phyloP scores from a whole-genome alignment of 2,329 filamentous ascomycete species.

The Conoideocrella luteorostrata region DNA sequence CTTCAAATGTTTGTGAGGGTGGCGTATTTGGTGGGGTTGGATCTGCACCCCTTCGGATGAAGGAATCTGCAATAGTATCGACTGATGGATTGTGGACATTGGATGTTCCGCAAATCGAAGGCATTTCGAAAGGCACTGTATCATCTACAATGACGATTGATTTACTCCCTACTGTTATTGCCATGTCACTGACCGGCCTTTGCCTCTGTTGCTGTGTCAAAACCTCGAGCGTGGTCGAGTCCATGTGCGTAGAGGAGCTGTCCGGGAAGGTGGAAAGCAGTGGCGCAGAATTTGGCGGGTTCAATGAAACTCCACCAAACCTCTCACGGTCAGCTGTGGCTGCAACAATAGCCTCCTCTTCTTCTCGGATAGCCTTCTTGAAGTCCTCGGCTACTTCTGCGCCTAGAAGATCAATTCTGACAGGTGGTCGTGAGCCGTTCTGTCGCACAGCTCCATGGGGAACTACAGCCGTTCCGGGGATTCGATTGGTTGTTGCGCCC shows the following conservation, averaged over 20 bases:
- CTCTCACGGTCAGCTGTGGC: conserved; percentile 29
- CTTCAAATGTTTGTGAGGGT: conserved; percentile 34
- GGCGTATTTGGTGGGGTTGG: conserved; percentile 58
- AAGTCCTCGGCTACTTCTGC: conserved; percentile 74
- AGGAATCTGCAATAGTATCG: conserved; percentile 48
- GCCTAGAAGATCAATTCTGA: conserved; percentile 77
- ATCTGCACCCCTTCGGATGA: conserved; percentile 41
- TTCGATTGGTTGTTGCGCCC: conserved; percentile 49
- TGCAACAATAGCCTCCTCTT: conserved; percentile 36
- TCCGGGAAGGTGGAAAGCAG: conserved; percentile 26
- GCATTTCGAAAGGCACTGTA: conserved; percentile 45
- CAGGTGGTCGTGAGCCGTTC: conserved; percentile 41
- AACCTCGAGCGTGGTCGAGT: conserved; percentile 31
- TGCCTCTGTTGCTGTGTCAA: conserved; percentile 23
- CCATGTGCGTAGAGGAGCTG: conserved; percentile 38
- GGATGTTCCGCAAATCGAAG: conserved; percentile 43
- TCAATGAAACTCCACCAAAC: conserved; percentile 13
- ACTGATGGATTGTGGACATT: conserved; percentile 38
- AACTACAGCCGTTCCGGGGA: conserved; percentile 55
- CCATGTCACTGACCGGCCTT: conserved; percentile 46
- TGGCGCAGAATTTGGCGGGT: conserved; percentile 19
- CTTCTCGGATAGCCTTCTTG: conserved; percentile 65
- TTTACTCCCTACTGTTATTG: conserved; percentile 73
- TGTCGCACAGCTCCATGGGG: conserved; percentile 44
- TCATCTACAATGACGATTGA: conserved; percentile 85